These are phyloP conservation scores for Hypoxylon fragiforme DNA, from an alignment of 495 filamentous ascomycete genomes.

Conservation along the genomic window DNA sequence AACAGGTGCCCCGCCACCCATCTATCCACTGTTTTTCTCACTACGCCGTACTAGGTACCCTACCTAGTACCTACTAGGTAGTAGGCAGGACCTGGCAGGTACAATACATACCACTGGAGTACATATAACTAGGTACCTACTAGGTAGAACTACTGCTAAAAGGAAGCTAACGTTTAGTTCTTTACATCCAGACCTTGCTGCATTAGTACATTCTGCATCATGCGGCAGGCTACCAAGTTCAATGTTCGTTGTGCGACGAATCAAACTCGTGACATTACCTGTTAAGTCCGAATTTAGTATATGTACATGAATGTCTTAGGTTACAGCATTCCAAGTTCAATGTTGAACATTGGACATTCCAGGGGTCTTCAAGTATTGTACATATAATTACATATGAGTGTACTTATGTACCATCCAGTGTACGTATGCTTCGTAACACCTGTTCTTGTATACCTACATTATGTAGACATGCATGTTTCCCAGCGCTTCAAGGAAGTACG, in stretches of 20 bases:
- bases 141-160: not conserved
- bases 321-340: too few species aligned
- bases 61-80: not conserved
- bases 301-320: too few species aligned
- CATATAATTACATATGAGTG: too few species aligned
- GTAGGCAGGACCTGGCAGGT: not conserved
- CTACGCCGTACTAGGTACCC: not conserved
- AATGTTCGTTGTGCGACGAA: conserved; percentile 15
- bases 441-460: too few species aligned
- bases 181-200: not conserved
- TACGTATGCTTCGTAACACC: too few species aligned
- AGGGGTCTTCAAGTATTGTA: too few species aligned
- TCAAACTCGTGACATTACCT: conserved; percentile 18
- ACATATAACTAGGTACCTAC: too few species aligned
- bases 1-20: conserved; percentile 25
- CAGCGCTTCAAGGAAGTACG: too few species aligned
- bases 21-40: conserved; percentile 9
- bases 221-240: conserved; percentile 9
- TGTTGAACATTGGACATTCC: too few species aligned
- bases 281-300: not conserved
- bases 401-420: too few species aligned
- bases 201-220: conserved; percentile 22
- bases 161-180: conserved; percentile 9
- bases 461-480: too few species aligned
- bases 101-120: not conserved